Evolutionary conservation across 306 rosid species (phyloP), one percentile per base, ranked within the genome.

Genomic region (Malus sylvestris): DNA sequence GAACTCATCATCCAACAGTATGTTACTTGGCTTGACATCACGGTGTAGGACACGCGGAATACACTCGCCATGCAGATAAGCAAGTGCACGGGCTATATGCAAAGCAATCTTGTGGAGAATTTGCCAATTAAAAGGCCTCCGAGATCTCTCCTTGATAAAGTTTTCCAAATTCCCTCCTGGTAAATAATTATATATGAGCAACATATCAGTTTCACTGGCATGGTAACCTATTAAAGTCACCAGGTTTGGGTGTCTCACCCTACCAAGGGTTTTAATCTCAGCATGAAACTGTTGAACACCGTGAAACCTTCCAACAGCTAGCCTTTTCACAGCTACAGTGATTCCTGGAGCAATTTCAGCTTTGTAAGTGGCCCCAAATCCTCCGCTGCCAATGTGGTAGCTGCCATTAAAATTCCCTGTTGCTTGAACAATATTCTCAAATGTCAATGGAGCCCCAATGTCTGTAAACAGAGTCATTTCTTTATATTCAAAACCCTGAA

Each of bases 151-250:
- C 79, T 77, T 72, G 25, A 82, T 82, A 44, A 82, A 82, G 13
- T 78, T 72, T 51, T 82, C 85, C 82, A 82, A 51, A 69, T 82
- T 82, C n/a, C 82, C 85, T 33, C 85, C 85, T 6, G 82, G 82
- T 20, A 82, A 65, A 68, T 69, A 82, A 63, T 82, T 82, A 66
- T 82, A 82, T 58, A 82, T 77, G 60, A 82, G 82, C 42, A 82
- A 78, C 85, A 82, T 82, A 76, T 82, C 85, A 5, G 68, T 40
- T 77, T 82, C 85, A 52, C 85, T 77, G 76, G 76, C 82, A 68
- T 82, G 85, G 82, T 82, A 82, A 67, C 85, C 85, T 2, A 82
- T 69, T 70, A 82, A 29, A 68, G 85, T 82, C 20, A 82, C 85
- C 67, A 82, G 85, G 53, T 82, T 77, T 11, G 67, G 71, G 69